These are phyloP conservation scores for Lophium mytilinum DNA, from an alignment of 495 filamentous ascomycete species.

Conservation along the genomic window DNA sequence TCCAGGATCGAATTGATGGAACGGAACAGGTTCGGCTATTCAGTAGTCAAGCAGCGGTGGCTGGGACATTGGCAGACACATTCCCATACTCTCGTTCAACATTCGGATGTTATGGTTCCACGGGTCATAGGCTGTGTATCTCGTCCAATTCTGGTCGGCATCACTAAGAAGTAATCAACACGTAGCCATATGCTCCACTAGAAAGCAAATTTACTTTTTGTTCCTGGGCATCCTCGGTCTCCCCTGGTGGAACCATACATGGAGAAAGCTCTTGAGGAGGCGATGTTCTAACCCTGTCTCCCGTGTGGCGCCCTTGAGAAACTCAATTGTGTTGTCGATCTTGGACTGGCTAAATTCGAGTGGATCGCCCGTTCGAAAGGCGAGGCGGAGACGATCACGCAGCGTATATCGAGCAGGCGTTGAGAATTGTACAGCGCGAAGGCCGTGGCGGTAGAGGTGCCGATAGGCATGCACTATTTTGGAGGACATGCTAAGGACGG, in stretches of 20 bases:
- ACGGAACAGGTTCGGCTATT: too few species aligned
- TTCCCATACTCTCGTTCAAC: conserved; percentile 37
- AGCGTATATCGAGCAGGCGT: conserved; percentile 64
- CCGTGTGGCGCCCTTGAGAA: conserved; percentile 61
- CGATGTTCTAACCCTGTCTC: conserved; percentile 67
- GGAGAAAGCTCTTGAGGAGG: conserved; percentile 67
- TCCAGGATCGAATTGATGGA: too few species aligned
- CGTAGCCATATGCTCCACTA: neutral
- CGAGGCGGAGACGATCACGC: conserved; percentile 53
- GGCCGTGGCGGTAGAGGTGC: conserved; percentile 59
- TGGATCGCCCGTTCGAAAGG: conserved; percentile 55
- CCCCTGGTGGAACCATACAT: conserved; percentile 46
- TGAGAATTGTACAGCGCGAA: conserved; percentile 75
- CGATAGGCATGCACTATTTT: conserved; percentile 71
- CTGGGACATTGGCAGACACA: conserved; percentile 24
- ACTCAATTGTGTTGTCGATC: conserved; percentile 67
- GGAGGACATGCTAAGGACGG: conserved; percentile 11
- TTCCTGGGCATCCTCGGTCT: conserved; percentile 1
- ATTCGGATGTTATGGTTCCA: conserved; percentile 31
- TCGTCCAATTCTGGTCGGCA: conserved; percentile 7
- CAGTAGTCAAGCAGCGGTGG: too few species aligned
- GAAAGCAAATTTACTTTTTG: neutral
- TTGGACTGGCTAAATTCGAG: conserved; percentile 50
- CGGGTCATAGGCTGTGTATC: conserved; percentile 27
- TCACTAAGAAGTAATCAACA: neutral